Base-by-base conservation (phyloP, 2,329 filamentous ascomycete species). In the Polychaeton citri region DNA sequence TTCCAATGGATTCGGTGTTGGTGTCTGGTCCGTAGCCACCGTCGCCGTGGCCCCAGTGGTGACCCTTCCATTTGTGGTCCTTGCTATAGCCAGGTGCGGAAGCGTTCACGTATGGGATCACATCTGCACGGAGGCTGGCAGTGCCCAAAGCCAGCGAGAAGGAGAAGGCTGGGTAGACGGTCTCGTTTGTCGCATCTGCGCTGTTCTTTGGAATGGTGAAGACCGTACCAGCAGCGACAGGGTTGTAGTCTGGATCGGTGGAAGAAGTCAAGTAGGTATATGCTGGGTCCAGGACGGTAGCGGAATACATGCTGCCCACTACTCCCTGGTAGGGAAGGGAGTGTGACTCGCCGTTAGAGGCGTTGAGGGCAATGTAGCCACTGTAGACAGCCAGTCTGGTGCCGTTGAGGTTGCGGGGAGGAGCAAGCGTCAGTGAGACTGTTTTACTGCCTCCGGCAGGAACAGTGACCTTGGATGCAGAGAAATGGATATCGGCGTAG, bases 291-390 rank as follows among this genome's bases (percentile, higher is more conserved):
- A 56, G 54, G 33, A 47, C 32, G 43, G 52, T 39, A 38, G 40
- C 30, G 38, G 39, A 38, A 35, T 44, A 39, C 38, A 49, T 37
- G 36, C 34, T 41, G 33, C 44, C 38, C 12, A 46, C 52, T n/a
- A 53, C 46, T 8, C 55, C 55, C 18, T 52, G 43, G 40, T 58
- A 58, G 5, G 55, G 53, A 6, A 57, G 40, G 15, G 50, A 51
- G 20, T 54, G 44, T 3, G 43, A 48, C 21, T 49, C 48, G 26
- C 42, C 37, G 21, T 46, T 38, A 21, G 35, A 38, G 36, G 39
- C 43, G 15, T 45, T 46, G 19, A 48, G 35, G n/a, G 47, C 43
- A 35, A 57, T 48, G 36, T 54, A 56, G 9, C 54, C 53, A 36
- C 52, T 49, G 41, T 55, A 57, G 20, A 55, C 47, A 6, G 54